Conservation (phyloP, 2,329 filamentous ascomycete species). For the Hirsutella minnesotensis region DNA sequence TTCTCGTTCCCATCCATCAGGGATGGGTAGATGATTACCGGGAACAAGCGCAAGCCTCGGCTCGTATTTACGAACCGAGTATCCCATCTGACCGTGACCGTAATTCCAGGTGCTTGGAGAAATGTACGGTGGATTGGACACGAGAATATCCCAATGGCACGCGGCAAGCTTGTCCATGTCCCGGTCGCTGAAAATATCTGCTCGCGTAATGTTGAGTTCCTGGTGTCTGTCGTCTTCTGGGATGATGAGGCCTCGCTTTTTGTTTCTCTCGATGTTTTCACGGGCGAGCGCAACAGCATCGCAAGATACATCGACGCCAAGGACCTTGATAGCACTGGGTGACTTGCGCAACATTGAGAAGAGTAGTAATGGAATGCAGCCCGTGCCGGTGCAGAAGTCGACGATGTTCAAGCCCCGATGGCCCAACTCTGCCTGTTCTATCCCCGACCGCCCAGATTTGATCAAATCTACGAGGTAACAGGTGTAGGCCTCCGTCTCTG, state of each 20-base stretch:
- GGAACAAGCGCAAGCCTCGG: slow-evolving; percentile 69
- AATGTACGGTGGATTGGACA: slow-evolving; percentile 89
- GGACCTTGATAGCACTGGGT: slow-evolving; percentile 33
- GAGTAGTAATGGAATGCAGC: slow-evolving; percentile 75
- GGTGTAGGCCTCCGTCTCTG: slow-evolving; percentile 62
- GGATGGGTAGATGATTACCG: slow-evolving; percentile 13
- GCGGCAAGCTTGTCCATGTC: slow-evolving; percentile 17
- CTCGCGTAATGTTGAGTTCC: slow-evolving; percentile 31
- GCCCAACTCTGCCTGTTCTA: slow-evolving; percentile 2
- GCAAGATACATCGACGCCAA: slow-evolving; percentile 63
- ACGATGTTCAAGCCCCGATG: slow-evolving; percentile 45
- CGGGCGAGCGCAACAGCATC: slow-evolving; percentile 53
- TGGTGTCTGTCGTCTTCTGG: slow-evolving; percentile 7
- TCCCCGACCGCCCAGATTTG: slow-evolving; percentile 10
- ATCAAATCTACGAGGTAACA: slow-evolving; percentile 39
- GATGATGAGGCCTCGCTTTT: slow-evolving; percentile 12
- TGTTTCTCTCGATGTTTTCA: slow-evolving; percentile 48
- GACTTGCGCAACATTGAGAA: slow-evolving; percentile 44
- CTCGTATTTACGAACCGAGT: slow-evolving; percentile 74
- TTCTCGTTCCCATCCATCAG: slow-evolving; percentile 22
- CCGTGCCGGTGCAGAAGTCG: slow-evolving; percentile 84
- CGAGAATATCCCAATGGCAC: slow-evolving; percentile 48
- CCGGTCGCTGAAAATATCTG: slow-evolving; percentile 35
- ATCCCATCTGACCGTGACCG: slow-evolving; percentile 35
- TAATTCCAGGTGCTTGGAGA: slow-evolving; percentile 38